These are phyloP conservation scores for Botrytis fabae DNA, from an alignment of 2,329 filamentous ascomycete genomes.

Conservation along the genomic window DNA sequence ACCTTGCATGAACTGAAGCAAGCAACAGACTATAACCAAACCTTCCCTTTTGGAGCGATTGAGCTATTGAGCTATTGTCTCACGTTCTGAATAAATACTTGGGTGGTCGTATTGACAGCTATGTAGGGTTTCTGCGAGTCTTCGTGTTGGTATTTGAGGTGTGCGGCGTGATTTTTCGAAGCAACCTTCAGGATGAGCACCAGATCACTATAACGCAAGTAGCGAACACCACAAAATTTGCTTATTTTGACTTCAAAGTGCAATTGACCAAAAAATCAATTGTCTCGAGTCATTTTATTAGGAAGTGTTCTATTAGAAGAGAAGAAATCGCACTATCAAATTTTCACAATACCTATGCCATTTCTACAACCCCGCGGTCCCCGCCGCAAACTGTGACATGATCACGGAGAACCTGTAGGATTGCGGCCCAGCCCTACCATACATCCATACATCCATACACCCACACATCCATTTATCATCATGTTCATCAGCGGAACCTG, in stretches of 20 bases:
- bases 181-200: background rate
- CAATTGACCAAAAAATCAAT: background rate
- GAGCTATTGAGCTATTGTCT: background rate
- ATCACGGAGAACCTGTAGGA: background rate
- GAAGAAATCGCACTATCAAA: background rate
- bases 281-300: background rate
- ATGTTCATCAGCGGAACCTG: background rate
- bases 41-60: background rate
- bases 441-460: background rate
- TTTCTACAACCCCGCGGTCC: background rate
- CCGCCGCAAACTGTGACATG: background rate
- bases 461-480: background rate
- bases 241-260: background rate
- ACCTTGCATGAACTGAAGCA: background rate
- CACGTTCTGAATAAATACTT: no score
- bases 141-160: constrained; percentile 11
- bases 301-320: background rate
- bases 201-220: background rate
- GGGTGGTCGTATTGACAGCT: background rate
- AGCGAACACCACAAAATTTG: background rate
- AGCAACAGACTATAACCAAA: background rate
- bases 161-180: background rate
- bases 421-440: background rate
- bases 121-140: background rate
- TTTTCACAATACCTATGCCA: background rate